These are phyloP conservation scores for Nicotiana tabacum DNA, from an alignment of 257 asterid genomes.

Conservation along the genomic window DNA sequence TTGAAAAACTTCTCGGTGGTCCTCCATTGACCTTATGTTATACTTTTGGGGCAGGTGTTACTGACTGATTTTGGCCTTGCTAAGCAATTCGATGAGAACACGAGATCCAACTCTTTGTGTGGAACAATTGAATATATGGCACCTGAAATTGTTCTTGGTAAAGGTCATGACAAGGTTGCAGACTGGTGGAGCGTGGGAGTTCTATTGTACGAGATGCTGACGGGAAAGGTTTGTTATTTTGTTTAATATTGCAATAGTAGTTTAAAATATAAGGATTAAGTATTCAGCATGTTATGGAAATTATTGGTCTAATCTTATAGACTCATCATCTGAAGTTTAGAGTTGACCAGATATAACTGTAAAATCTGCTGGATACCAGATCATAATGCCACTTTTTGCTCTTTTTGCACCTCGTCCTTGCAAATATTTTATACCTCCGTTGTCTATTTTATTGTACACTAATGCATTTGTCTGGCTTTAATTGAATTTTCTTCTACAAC, in stretches of 20 bases:
- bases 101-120: constrained; percentile 75
- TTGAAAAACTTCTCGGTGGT: not conserved
- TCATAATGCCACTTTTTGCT: too few species aligned
- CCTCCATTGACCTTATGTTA: constrained; percentile 3
- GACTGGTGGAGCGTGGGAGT: constrained; percentile 93
- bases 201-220: constrained; percentile 71
- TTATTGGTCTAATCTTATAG: too few species aligned
- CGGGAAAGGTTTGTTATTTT: constrained; percentile 52
- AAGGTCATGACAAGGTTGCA: constrained; percentile 81
- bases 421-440: not conserved
- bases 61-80: constrained; percentile 83
- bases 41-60: constrained; percentile 41
- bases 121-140: constrained; percentile 87
- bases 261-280: not conserved
- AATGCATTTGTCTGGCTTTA: not conserved
- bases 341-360: too few species aligned
- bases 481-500: not conserved
- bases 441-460: not conserved
- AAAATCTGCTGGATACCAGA: too few species aligned
- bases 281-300: not conserved
- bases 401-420: too few species aligned
- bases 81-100: constrained; percentile 51
- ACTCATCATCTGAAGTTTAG: too few species aligned
- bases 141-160: constrained; percentile 69
- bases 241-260: not conserved